Conservation (phyloP, 306 rosid species). For the Cucumis melo region DNA sequence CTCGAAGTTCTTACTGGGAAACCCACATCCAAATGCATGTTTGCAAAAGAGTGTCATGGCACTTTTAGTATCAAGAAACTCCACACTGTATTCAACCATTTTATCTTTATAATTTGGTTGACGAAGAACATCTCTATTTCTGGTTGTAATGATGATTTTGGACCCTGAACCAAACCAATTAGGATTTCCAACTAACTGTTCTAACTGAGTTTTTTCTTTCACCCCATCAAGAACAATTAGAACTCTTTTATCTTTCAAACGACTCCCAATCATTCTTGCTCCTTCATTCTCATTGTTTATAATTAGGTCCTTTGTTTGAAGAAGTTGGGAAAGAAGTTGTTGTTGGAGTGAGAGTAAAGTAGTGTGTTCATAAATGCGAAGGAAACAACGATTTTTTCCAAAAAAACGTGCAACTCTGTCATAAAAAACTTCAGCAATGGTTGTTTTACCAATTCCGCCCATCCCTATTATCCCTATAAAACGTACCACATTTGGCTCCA, state of each 20-base stretch:
- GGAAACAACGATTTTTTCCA: neutral
- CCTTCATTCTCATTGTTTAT: neutral
- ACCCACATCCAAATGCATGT: neutral
- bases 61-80: neutral
- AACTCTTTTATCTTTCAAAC: neutral
- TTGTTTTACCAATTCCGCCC: too few species aligned
- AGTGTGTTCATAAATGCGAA: neutral
- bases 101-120: neutral
- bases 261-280: neutral
- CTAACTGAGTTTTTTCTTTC: neutral
- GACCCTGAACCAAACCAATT: neutral
- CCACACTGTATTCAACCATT: neutral
- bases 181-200: neutral
- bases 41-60: neutral
- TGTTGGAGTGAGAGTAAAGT: neutral
- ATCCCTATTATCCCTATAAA: too few species aligned
- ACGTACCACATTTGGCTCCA: neutral
- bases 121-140: neutral
- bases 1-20: neutral
- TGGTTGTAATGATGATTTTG: neutral
- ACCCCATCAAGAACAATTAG: neutral
- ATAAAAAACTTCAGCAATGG: neutral
- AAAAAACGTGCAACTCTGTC: neutral
- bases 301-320: neutral
- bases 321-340: neutral